Evolutionary conservation across 2,329 filamentous ascomycete species (phyloP), one percentile per base, ranked within the genome.

Genomic region (Blastomyces percursus): DNA sequence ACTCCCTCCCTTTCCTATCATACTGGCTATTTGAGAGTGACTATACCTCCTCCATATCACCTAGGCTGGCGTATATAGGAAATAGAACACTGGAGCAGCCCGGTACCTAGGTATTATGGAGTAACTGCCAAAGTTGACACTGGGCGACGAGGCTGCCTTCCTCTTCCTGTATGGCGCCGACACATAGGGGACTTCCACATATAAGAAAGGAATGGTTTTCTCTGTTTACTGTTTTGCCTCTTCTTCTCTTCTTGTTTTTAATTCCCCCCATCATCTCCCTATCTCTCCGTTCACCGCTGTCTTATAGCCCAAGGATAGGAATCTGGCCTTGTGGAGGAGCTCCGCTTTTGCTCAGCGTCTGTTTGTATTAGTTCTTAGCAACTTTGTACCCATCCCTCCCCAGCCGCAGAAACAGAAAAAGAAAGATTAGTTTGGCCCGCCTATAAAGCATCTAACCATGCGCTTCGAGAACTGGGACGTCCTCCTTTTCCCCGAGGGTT

Each of bases 391-490:
- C 35, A 38, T 14, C 9, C 19, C 32, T 3, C 4, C 21, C 21
- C n/a, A 14, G n/a, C 12, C 35, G 16, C 35, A 12, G 35, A 19
- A 3, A 30, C 5, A 1, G 6, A 3, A n/a, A 42, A 27, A 42
- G 21, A 57, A n/a, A 57, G 9, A 42, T 24, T 11, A 21, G n/a
- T 40, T 40, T 12, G n/a, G 8, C 6, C 35, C 11, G 3, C 2
- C 19, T 38, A 19, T 21, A 40, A 6, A 24, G 21, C 32, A 16
- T 16, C 24, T 24, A 48, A 27, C 69, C 65, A 95, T 96, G 91
- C 86, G 90, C 64, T 95, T 88, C 80, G 84, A 90, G 68, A 86
- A 90, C 70, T 95, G 90, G 91, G 91, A 96, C 70, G 83, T 94
- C 62, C 83, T 95, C 52, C 79, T 95, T 65, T 95, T 95, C 72